These are phyloP conservation scores for Helminthosporium solani DNA, from an alignment of 2,329 filamentous ascomycete species.

Conservation along the genomic window DNA sequence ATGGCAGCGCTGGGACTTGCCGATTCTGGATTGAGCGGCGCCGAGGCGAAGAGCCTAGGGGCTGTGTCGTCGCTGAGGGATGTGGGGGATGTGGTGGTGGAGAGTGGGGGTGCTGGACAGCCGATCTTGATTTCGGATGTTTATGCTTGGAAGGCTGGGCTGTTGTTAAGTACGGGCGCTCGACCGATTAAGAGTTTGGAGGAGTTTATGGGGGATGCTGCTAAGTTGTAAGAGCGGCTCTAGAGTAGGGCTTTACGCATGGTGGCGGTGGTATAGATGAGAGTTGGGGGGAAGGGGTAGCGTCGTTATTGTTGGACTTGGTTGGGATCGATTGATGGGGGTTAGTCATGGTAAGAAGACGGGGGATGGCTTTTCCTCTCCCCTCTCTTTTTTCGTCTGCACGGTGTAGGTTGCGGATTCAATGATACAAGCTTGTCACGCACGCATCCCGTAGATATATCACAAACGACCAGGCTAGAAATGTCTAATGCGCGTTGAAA, in stretches of 20 bases:
- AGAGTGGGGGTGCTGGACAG: constrained; percentile 23
- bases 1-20: constrained; percentile 49
- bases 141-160: constrained; percentile 72
- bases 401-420: too few relatives aligned
- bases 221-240: constrained; percentile 64
- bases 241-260: too few relatives aligned
- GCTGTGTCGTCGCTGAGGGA: constrained; percentile 11
- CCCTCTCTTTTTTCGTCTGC: too few relatives aligned
- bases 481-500: too few relatives aligned
- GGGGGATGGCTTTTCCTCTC: too few relatives aligned
- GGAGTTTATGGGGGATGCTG: constrained; percentile 81
- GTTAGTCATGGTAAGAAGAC: too few relatives aligned
- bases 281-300: not conserved
- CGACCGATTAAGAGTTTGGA: constrained; percentile 71
- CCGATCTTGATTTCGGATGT: constrained; percentile 74
- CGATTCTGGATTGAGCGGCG: constrained; percentile 37
- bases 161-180: constrained; percentile 72
- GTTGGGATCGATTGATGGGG: too few relatives aligned
- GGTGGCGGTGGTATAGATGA: not conserved
- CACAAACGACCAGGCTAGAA: too few relatives aligned
- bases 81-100: constrained; percentile 10
- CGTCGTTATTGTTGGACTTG: not conserved
- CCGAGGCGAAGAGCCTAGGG: constrained; percentile 48
- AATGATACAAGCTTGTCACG: too few relatives aligned
- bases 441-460: too few relatives aligned